phyloP scores from a whole-genome alignment of 164 flowering plant genomes.

The Akebia trifoliata region DNA sequence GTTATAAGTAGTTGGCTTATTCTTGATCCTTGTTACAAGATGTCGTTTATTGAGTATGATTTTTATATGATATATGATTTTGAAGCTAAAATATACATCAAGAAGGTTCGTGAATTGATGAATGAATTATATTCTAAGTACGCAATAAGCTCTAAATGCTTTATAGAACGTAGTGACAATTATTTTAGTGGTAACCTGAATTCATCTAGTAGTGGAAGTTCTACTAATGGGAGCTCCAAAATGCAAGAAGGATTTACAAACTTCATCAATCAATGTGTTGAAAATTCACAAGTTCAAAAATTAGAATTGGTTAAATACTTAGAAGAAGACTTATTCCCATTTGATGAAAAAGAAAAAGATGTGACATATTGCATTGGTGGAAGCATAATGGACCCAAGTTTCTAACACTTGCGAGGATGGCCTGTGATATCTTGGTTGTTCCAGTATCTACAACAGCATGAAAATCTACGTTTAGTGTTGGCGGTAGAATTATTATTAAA shows the following conservation, averaged over 20 bases:
- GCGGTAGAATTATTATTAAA: no score
- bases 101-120: background rate
- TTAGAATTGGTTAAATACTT: background rate
- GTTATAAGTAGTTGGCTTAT: background rate
- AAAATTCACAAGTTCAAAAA: background rate
- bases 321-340: no score
- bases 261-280: background rate
- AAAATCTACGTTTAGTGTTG: no score
- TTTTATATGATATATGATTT: background rate
- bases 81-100: background rate
- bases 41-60: background rate
- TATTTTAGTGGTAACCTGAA: background rate
- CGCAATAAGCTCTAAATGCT: background rate
- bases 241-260: background rate
- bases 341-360: no score
- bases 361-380: no score
- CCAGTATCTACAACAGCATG: no score
- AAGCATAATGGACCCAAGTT: no score
- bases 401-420: no score
- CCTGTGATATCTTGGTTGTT: no score
- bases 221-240: background rate
- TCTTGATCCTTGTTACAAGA: conserved; percentile 1
- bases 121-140: background rate
- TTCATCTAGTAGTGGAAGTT: background rate
- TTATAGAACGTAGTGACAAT: background rate